phyloP scores from a whole-genome alignment of 345 rosid genomes.

The Alliaria petiolata region DNA sequence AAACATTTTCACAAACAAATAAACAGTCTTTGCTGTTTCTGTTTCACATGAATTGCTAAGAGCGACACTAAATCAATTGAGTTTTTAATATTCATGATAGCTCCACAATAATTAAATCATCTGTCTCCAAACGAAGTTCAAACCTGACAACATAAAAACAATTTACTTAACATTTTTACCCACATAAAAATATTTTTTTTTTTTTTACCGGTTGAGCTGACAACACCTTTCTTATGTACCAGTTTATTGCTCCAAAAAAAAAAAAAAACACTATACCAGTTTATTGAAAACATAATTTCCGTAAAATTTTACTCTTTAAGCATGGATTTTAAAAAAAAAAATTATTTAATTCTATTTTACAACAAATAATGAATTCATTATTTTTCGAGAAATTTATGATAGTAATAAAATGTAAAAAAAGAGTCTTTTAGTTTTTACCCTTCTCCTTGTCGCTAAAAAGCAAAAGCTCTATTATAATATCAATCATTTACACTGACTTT shows the following conservation, averaged over 20 bases:
- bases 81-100: too few relatives aligned
- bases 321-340: too few relatives aligned
- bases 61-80: too few relatives aligned
- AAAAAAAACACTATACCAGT: too few relatives aligned
- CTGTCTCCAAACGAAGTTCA: not conserved
- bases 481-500: constrained; percentile 16
- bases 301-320: not conserved
- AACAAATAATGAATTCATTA: not conserved
- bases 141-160: not conserved
- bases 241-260: too few relatives aligned
- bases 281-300: not conserved
- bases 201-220: too few relatives aligned
- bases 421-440: not conserved
- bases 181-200: too few relatives aligned
- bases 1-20: not conserved
- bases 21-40: not conserved
- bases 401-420: not conserved
- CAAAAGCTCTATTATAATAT: constrained; percentile 1
- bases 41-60: not conserved
- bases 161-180: too few relatives aligned
- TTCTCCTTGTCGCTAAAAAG: not conserved
- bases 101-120: not conserved
- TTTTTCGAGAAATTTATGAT: not conserved
- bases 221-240: too few relatives aligned
- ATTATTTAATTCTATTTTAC: too few relatives aligned